Evolutionary conservation across 2,329 filamentous ascomycete genomes (phyloP).

Genomic region (Pseudogymnoascus sp.): DNA sequence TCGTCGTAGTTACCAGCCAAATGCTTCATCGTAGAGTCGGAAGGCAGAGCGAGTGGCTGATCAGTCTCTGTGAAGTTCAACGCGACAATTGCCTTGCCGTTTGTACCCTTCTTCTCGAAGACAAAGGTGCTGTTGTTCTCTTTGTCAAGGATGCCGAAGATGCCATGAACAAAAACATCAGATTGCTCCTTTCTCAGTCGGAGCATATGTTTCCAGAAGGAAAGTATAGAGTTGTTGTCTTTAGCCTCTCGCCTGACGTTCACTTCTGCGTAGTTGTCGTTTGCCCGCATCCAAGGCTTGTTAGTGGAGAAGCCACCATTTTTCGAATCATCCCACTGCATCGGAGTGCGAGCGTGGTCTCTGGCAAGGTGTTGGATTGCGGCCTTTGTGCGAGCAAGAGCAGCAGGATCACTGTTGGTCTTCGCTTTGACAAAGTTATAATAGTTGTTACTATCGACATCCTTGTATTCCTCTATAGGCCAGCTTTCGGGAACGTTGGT

Average conservation of each 20-base stretch:
- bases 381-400: background rate
- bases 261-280: conserved; percentile 32
- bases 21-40: background rate
- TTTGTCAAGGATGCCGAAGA: conserved; percentile 43
- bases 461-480: conserved; percentile 38
- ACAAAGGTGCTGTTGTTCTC: conserved; percentile 38
- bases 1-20: background rate
- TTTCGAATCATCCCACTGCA: conserved; percentile 9
- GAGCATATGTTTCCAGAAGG: conserved; percentile 27
- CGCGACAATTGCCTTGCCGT: conserved; percentile 33
- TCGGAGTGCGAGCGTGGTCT: conserved; percentile 11
- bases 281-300: conserved; percentile 13
- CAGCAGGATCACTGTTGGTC: background rate
- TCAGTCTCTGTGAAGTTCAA: conserved; percentile 39
- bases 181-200: conserved; percentile 38
- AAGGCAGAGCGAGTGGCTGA: conserved; percentile 16
- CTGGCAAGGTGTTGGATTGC: background rate
- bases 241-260: conserved; percentile 47
- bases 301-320: conserved; percentile 3
- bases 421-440: conserved; percentile 14
- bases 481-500: conserved; percentile 42
- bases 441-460: background rate
- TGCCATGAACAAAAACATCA: conserved; percentile 52
- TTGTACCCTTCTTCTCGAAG: conserved; percentile 34
- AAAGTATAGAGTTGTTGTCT: conserved; percentile 21